phyloP scores from a whole-genome alignment of 2,329 filamentous ascomycete species.

The Claviceps africana region DNA sequence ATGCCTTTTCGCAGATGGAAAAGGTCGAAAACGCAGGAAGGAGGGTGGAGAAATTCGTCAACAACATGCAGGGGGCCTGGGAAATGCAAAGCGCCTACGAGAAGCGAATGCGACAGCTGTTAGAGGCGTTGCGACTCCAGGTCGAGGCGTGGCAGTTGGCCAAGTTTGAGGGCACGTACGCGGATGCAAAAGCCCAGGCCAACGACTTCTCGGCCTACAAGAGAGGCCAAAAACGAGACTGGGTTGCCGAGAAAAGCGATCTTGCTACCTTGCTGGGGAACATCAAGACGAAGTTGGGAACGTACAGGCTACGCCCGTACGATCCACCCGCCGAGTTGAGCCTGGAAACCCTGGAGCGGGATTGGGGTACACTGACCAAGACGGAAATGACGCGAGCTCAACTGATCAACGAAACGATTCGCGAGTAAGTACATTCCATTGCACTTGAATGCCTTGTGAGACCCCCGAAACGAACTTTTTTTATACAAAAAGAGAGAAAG shows the following conservation, averaged over 20 bases:
- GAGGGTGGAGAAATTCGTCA: slow-evolving; percentile 94
- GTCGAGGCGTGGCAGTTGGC: slow-evolving; percentile 63
- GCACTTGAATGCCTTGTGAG: background rate
- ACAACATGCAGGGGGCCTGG: slow-evolving; percentile 98
- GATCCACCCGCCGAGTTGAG: slow-evolving; percentile 76
- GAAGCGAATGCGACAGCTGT: slow-evolving; percentile 70
- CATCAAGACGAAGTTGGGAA: slow-evolving; percentile 96
- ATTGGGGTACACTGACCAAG: slow-evolving; percentile 68
- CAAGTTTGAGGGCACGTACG: slow-evolving; percentile 80
- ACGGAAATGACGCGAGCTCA: slow-evolving; percentile 82
- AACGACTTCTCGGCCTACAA: slow-evolving; percentile 79
- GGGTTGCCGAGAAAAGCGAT: slow-evolving; percentile 97
- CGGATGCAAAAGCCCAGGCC: slow-evolving; percentile 80
- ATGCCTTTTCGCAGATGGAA: slow-evolving; percentile 98
- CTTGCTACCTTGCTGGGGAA: slow-evolving; percentile 85
- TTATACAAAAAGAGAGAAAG: too few relatives aligned
- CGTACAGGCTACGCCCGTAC: slow-evolving; percentile 82
- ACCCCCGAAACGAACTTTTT: background rate
- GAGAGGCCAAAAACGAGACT: slow-evolving; percentile 74
- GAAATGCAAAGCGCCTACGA: slow-evolving; percentile 98
- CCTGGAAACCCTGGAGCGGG: slow-evolving; percentile 65
- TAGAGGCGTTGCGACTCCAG: slow-evolving; percentile 62
- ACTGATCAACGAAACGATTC: slow-evolving; percentile 93
- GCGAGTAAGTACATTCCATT: slow-evolving; percentile 55
- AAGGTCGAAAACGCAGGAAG: slow-evolving; percentile 94